Evolutionary conservation across 768 basidiomycete species (phyloP), one percentile per base, ranked within the genome.

Genomic region (Boletellus emodensis): DNA sequence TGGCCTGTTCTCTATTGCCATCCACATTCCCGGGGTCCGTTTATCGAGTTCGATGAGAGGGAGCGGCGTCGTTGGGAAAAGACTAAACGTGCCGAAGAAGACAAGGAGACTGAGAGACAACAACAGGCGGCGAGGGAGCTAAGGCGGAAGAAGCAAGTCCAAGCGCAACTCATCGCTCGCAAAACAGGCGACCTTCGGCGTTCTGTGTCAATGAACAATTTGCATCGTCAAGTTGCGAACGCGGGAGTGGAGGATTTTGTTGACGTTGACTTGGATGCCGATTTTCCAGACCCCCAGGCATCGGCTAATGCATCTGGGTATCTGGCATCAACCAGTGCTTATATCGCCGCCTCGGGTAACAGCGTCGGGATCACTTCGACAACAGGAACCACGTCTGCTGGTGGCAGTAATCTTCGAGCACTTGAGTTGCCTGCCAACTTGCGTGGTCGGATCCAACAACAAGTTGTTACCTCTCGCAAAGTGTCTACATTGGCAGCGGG

Each of bases 321-420:
- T 61, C 72, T 83, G 6, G 77, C 78, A 5, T 85, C 86, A 6
- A 68, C 68, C 1, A 71, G 75, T 30, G 77, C 75, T 12, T 92
- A 93, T 64, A 77, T 90, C 49, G 92, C 93, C 34, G 95, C 95
- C 2, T 97, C 94, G 8, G 94, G 94, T 6, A 98, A 99, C 71
- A 94, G 90, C 55, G 93, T 97, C 40, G 79, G 82, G 35, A 84
- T 98, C 61, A 94, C 95, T 1, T 96, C 94, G 3, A 88, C 86
- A 20, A 87, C 89, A 35, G 92, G 90, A 1, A 94, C 93, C 5
- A 90, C 89, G 1, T 89, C 89, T 6, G 81, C 78, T 11, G 71
- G 78, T 11, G 78, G 81, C 3, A 58, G 61, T 26, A 59, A 74
- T 4, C 67, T 75, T 32, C 73, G 79, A 44, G 74, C 70, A 36